A percentile compares a stretch with the other conserved stretches of the same genome.
Evolutionary conservation across 805 yeast genomes (phyloP).

Genomic region (Zygoascus ofunaensis): DNA sequence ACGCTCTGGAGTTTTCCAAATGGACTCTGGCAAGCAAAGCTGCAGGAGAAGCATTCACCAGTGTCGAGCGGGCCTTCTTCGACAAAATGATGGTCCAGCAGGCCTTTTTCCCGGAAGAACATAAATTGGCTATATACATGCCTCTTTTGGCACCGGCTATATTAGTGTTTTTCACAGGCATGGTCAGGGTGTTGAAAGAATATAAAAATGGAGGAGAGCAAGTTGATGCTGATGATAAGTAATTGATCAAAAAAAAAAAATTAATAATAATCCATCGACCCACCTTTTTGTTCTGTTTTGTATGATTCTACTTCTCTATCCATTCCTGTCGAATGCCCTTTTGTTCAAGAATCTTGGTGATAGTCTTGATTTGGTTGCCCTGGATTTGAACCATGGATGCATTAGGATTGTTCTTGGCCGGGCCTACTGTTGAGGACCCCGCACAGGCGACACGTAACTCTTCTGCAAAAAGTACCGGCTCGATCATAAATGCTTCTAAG

Average conservation of each 20-base stretch:
- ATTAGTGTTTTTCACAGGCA: constrained; percentile 42
- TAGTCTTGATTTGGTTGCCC: constrained; percentile 71
- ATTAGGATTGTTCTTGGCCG: constrained; percentile 38
- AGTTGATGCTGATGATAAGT: background rate
- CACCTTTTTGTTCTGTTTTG: constrained; percentile 39
- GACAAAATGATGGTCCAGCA: constrained; percentile 94
- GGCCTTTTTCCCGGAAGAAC: constrained; percentile 91
- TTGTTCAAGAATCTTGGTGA: constrained; percentile 48
- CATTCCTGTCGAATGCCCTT: constrained; percentile 57
- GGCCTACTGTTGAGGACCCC: constrained; percentile 64
- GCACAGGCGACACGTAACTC: constrained; percentile 74
- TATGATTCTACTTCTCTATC: constrained; percentile 31
- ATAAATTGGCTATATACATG: constrained; percentile 84
- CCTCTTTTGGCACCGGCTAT: constrained; percentile 83
- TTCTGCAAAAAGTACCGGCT: constrained; percentile 54
- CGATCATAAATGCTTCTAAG: constrained; percentile 58
- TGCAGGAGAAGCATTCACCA: constrained; percentile 46
- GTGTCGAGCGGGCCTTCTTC: constrained; percentile 74
- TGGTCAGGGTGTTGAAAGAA: constrained; percentile 23
- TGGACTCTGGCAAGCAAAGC: constrained; percentile 33
- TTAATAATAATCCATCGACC: background rate
- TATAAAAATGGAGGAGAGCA: constrained; percentile 3
- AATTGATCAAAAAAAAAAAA: no score
- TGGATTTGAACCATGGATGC: constrained; percentile 73
- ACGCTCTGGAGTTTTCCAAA: constrained; percentile 24